Evolutionary conservation across 192 early-diverging fungal species (phyloP), one percentile per base, ranked within the genome.

Genomic region (Entomortierella lignicola): DNA sequence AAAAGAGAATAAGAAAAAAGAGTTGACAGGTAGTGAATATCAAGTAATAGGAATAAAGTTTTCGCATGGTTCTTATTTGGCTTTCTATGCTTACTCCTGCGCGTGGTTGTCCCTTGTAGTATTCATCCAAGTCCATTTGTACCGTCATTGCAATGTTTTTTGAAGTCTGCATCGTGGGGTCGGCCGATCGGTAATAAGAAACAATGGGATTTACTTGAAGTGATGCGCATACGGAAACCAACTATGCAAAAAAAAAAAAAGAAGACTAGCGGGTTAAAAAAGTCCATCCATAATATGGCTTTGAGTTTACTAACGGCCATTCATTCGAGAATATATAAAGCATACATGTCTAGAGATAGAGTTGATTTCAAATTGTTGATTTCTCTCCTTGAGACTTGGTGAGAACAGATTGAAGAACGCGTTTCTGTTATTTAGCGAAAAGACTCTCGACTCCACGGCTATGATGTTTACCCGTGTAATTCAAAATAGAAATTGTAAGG

Each of bases 191-290:
- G 80, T 95, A 90, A 66, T 97, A 99, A 34, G 97, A 91, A 58
- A 99, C 96, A 50, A 95, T 89, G 5, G 98, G 98, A 68, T 93
- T 93, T 60, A 97, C 94, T 52, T 94, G 95, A 20, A 99, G 80
- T 17, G 94, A 92, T 1, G 91, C 92, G 48, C 97, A 91, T 4
- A 98, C 91, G 25, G 95, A 96, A 27, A 94, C 86, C 20, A 99
- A 72, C 89, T 97, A 86, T 15, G 47, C 25, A 32, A 17, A 8
- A 55, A 53, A 37, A 81, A 65, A 29, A 80, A 37, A 6, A 57
- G 34, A 32, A 17, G 7, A 18, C 5, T 13, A 30, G 30, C 13
- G 20, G 5, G 23, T 52, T 52, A 52, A 21, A 15, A 7, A 52
- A 10, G 4, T 10, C 52, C 23, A 54, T 29, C 52, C 23, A 13